These are phyloP conservation scores for Penicillium flavigenum DNA, from an alignment of 495 filamentous ascomycete species.

Conservation along the genomic window DNA sequence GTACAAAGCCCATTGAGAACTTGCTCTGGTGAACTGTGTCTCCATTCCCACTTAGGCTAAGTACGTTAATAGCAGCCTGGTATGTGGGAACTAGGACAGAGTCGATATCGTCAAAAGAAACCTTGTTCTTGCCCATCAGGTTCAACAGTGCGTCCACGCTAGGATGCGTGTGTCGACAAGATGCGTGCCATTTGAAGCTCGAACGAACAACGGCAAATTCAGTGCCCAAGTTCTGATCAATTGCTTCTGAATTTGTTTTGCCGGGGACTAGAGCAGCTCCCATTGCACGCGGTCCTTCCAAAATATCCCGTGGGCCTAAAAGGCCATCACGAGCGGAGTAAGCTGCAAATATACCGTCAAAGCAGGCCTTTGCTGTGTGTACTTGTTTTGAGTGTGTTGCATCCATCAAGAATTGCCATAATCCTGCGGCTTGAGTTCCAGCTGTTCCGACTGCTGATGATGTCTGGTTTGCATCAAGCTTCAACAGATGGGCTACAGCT, in stretches of 20 bases:
- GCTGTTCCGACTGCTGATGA: conserved; percentile 38
- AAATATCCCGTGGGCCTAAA: conserved; percentile 34
- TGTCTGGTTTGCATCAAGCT: conserved; percentile 23
- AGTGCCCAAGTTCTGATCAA: conserved; percentile 29
- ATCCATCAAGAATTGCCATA: conserved; percentile 41
- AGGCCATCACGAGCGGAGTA: conserved; percentile 32
- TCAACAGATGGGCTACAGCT: conserved; percentile 29
- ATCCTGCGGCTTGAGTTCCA: conserved; percentile 38
- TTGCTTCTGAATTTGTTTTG: conserved; percentile 27
- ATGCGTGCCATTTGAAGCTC: conserved; percentile 43
- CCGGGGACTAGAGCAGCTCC: conserved; percentile 32
- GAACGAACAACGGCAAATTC: conserved; percentile 30
- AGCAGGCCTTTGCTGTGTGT: conserved; percentile 38
- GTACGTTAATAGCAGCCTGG: conserved; percentile 36
- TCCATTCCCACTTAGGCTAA: conserved; percentile 29
- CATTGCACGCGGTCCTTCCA: conserved; percentile 39
- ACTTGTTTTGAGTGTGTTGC: conserved; percentile 42
- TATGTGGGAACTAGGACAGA: conserved; percentile 32
- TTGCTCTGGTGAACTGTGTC: conserved; percentile 43
- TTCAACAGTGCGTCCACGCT: conserved; percentile 36
- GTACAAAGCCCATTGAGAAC: conserved; percentile 43
- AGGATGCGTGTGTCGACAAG: conserved; percentile 39
- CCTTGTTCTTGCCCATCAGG: conserved; percentile 30
- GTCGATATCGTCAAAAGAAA: conserved; percentile 35
- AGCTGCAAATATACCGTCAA: conserved; percentile 39